A percentile compares a stretch with the other conserved stretches of the same genome.
Conservation (phyloP, 495 filamentous ascomycete species). For the Darksidea phi region DNA sequence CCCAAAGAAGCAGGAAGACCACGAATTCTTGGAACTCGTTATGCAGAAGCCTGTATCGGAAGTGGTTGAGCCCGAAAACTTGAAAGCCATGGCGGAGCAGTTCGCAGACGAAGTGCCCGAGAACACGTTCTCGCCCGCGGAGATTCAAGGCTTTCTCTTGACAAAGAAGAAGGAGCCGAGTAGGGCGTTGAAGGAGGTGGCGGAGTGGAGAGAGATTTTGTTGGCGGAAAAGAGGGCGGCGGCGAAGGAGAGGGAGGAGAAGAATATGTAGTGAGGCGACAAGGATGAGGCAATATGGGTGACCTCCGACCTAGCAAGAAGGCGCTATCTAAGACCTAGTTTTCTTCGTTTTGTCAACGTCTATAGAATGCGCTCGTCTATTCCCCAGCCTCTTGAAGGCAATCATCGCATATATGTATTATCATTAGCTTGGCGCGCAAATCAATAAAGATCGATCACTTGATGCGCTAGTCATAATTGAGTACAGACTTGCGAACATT, state of each 20-base stretch:
- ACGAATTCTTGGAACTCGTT: slow-evolving; percentile 13
- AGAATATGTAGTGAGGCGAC: slow-evolving; percentile 14
- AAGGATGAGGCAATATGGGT: too few species aligned
- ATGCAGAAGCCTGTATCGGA: slow-evolving; percentile 5
- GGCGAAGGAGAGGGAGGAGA: slow-evolving; percentile 28
- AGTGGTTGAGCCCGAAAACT: slow-evolving; percentile 32
- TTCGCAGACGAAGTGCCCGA: slow-evolving; percentile 65
- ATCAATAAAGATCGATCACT: too few species aligned
- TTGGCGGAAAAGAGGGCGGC: slow-evolving; percentile 36
- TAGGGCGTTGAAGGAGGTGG: slow-evolving; percentile 39
- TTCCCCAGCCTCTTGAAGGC: too few species aligned
- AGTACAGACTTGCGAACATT: too few species aligned
- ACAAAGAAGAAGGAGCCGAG: slow-evolving; percentile 42
- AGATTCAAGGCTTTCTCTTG: slow-evolving; percentile 68
- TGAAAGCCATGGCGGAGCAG: slow-evolving; percentile 49
- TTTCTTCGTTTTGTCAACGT: too few species aligned
- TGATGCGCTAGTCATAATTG: too few species aligned
- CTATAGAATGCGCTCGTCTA: too few species aligned
- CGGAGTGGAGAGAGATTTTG: slow-evolving; percentile 35
- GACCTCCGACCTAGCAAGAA: too few species aligned
- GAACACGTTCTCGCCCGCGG: slow-evolving; percentile 67
- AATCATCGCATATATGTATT: too few species aligned
- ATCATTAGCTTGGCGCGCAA: too few species aligned
- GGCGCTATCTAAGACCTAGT: too few species aligned
- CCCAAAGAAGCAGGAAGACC: neutral